phyloP scores from a whole-genome alignment of 2,329 filamentous ascomycete genomes.

The Metarhizium album region DNA sequence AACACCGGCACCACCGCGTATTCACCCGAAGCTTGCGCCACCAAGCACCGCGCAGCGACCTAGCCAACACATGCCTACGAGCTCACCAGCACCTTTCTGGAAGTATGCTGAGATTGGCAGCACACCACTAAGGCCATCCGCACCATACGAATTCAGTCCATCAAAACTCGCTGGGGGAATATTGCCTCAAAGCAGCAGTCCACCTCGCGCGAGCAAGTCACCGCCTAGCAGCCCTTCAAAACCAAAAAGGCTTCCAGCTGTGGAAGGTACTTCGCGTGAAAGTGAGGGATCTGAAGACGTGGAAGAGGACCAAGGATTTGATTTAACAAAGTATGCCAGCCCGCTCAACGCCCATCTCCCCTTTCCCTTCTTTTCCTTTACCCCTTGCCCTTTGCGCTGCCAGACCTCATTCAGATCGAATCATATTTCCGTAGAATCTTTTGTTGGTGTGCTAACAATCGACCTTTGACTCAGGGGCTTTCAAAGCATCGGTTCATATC shows the following conservation, averaged over 20 bases:
- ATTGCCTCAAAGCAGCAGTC: slow-evolving; percentile 48
- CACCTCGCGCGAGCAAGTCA: slow-evolving; percentile 38
- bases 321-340: slow-evolving; percentile 48
- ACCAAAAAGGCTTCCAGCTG: slow-evolving; percentile 22
- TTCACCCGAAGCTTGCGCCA: slow-evolving; percentile 65
- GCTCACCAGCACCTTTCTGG: slow-evolving; percentile 80
- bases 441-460: slow-evolving; percentile 12
- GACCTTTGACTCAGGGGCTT: slow-evolving; percentile 40
- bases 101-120: slow-evolving; percentile 70
- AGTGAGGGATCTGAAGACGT: slow-evolving; percentile 20
- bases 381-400: too few relatives aligned
- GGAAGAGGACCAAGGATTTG: slow-evolving; percentile 43
- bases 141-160: slow-evolving; percentile 47
- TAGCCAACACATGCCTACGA: slow-evolving; percentile 77
- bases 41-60: slow-evolving; percentile 73
- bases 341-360: too few relatives aligned
- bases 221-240: slow-evolving; percentile 42
- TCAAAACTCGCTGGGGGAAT: slow-evolving; percentile 34
- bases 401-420: too few relatives aligned
- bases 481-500: slow-evolving; percentile 53
- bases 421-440: neutral
- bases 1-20: slow-evolving; percentile 62
- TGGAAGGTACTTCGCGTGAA: slow-evolving; percentile 9
- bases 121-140: slow-evolving; percentile 49
- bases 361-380: neutral